Conservation (phyloP, 2,329 filamentous ascomycete genomes). For the Hymenoscyphus linearis region DNA sequence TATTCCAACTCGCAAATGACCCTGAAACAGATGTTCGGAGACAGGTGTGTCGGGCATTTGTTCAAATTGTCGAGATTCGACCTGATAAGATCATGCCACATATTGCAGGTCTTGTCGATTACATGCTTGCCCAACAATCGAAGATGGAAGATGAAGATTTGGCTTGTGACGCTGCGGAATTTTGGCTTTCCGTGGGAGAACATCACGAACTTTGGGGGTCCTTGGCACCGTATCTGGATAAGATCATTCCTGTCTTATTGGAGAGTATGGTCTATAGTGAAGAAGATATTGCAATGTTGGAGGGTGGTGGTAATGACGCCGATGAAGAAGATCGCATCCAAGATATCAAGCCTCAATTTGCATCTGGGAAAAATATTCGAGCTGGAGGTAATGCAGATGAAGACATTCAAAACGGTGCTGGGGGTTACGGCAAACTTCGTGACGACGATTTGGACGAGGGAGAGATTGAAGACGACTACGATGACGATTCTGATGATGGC, state of each 20-base stretch:
- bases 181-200: conserved; percentile 92
- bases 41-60: conserved; percentile 90
- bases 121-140: conserved; percentile 85
- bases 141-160: conserved; percentile 78
- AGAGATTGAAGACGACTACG: conserved; percentile 69
- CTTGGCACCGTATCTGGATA: conserved; percentile 70
- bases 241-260: conserved; percentile 85
- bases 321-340: conserved; percentile 85
- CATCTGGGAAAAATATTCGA: conserved; percentile 56
- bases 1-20: conserved; percentile 79
- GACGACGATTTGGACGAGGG: conserved; percentile 80
- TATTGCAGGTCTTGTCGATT: conserved; percentile 82
- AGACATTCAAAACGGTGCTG: conserved; percentile 38
- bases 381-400: conserved; percentile 39
- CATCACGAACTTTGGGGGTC: conserved; percentile 73
- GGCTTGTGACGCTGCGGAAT: conserved; percentile 91
- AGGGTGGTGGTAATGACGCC: conserved; percentile 81
- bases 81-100: conserved; percentile 89
- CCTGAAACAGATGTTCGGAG: conserved; percentile 75
- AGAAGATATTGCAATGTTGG: conserved; percentile 82
- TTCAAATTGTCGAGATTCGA: conserved; percentile 83
- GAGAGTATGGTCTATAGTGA: conserved; percentile 96
- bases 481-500: conserved; percentile 64
- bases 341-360: conserved; percentile 90
- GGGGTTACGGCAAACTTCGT: conserved; percentile 50